phyloP scores from a whole-genome alignment of 768 basidiomycete species.

The Pisolithus marmoratus region DNA sequence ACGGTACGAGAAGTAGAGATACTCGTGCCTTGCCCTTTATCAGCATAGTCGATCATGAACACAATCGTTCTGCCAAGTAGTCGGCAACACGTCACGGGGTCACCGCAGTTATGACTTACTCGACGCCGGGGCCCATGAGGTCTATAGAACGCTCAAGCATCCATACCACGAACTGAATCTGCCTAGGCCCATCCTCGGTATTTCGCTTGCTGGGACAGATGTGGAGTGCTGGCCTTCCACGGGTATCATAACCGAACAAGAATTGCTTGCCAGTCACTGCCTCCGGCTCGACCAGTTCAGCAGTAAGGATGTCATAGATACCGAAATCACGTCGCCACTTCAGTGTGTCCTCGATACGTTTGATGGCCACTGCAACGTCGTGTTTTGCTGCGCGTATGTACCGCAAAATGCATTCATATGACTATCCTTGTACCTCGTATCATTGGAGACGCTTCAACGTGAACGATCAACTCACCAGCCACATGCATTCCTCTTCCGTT shows the following conservation, averaged over 20 bases:
- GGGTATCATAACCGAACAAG: conserved; percentile 67
- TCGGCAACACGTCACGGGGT: neutral
- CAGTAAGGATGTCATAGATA: conserved; percentile 54
- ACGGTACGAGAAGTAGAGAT: conserved; percentile 34
- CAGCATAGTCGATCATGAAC: conserved; percentile 74
- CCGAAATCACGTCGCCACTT: conserved; percentile 80
- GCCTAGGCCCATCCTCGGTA: conserved; percentile 59
- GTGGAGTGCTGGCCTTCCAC: conserved; percentile 63
- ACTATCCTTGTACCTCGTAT: conserved; percentile 19
- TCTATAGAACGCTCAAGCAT: conserved; percentile 72
- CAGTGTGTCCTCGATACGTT: conserved; percentile 64
- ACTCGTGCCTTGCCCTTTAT: conserved; percentile 56
- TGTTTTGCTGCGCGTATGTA: conserved; percentile 79
- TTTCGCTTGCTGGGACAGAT: conserved; percentile 71
- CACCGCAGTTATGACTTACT: conserved; percentile 35
- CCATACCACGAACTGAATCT: conserved; percentile 73
- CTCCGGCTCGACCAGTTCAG: conserved; percentile 68
- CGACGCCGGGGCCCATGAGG: conserved; percentile 75
- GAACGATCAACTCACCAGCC: conserved; percentile 46
- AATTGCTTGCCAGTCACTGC: conserved; percentile 80
- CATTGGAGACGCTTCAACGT: conserved; percentile 1
- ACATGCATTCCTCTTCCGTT: conserved; percentile 67
- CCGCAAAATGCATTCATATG: conserved; percentile 69
- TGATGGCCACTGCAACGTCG: conserved; percentile 51
- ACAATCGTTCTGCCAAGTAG: conserved; percentile 46